phyloP scores from a whole-genome alignment of 2,329 filamentous ascomycete genomes.

The Plectosphaerella sp. region DNA sequence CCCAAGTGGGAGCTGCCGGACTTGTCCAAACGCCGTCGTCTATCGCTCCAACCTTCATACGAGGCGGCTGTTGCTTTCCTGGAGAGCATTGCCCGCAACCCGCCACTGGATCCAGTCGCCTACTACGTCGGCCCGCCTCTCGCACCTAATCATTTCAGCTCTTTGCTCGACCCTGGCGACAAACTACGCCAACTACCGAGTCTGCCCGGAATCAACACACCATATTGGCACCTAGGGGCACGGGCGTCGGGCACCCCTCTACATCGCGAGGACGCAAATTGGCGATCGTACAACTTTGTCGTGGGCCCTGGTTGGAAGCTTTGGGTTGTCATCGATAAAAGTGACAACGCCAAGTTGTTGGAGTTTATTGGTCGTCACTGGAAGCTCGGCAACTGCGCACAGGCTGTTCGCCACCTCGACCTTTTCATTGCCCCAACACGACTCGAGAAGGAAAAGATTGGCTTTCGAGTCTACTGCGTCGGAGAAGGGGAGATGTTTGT shows the following conservation, averaged over 20 bases:
- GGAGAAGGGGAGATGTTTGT: slow-evolving; percentile 1
- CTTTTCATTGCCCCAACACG: slow-evolving; percentile 1
- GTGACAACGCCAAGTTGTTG: neutral
- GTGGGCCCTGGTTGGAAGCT: neutral
- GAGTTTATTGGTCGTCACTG: neutral
- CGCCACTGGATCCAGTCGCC: neutral
- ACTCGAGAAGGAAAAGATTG: neutral
- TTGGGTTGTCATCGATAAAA: neutral
- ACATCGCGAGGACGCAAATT: neutral
- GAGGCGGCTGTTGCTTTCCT: neutral
- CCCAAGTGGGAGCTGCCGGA: neutral
- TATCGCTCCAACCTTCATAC: neutral
- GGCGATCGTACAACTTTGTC: slow-evolving; percentile 1
- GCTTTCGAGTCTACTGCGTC: neutral
- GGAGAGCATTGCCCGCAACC: neutral
- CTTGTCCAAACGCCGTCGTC: neutral
- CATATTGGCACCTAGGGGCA: neutral
- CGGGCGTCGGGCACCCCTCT: neutral
- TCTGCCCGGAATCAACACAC: neutral
- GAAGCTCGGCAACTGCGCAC: neutral
- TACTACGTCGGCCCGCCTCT: slow-evolving; percentile 2
- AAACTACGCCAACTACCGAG: neutral
- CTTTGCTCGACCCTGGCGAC: neutral
- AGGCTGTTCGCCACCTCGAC: slow-evolving; percentile 1
- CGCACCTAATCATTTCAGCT: neutral